Conservation (phyloP, 2,329 filamentous ascomycete species). For the Neoarthrinium moseri region DNA sequence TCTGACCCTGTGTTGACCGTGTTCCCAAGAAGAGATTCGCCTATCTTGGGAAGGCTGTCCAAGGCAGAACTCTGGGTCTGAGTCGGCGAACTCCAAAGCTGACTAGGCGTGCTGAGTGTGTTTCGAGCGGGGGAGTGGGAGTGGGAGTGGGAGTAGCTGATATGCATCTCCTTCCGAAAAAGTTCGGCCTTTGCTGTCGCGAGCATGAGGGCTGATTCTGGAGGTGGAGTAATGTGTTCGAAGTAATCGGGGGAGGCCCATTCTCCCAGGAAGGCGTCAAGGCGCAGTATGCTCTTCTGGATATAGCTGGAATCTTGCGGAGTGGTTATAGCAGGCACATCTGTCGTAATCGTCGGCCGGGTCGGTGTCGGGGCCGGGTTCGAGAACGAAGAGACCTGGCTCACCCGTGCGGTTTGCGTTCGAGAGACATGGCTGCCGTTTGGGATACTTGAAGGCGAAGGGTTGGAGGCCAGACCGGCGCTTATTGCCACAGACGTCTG, state of each 20-base stretch:
- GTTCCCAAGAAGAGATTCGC: constrained; percentile 2
- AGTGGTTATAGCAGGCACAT: constrained; percentile 22
- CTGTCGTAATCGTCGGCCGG: constrained; percentile 15
- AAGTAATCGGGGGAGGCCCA: constrained; percentile 95
- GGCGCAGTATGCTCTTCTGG: constrained; percentile 65
- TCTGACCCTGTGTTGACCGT: constrained; percentile 2
- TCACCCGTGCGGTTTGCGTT: constrained; percentile 16
- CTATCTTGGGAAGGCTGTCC: constrained; percentile 4
- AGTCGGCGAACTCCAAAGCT: constrained; percentile 35
- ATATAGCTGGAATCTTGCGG: constrained; percentile 21
- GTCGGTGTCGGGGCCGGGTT: constrained; percentile 16
- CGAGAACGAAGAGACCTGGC: constrained; percentile 17
- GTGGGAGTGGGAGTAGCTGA: constrained; percentile 41
- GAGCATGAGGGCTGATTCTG: constrained; percentile 82
- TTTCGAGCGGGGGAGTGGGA: constrained; percentile 20
- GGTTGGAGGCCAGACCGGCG: constrained; percentile 73
- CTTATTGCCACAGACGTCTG: constrained; percentile 89
- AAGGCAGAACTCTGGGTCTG: constrained; percentile 15
- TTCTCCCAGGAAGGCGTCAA: constrained; percentile 93
- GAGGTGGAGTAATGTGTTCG: constrained; percentile 86
- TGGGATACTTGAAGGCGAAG: constrained; percentile 27
- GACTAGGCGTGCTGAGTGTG: constrained; percentile 25
- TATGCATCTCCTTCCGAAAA: constrained; percentile 71
- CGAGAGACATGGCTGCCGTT: constrained; percentile 23
- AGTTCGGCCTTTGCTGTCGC: constrained; percentile 85